Evolutionary conservation across 2,329 filamentous ascomycete genomes (phyloP).

Genomic region (Pleoardoris graminearum): DNA sequence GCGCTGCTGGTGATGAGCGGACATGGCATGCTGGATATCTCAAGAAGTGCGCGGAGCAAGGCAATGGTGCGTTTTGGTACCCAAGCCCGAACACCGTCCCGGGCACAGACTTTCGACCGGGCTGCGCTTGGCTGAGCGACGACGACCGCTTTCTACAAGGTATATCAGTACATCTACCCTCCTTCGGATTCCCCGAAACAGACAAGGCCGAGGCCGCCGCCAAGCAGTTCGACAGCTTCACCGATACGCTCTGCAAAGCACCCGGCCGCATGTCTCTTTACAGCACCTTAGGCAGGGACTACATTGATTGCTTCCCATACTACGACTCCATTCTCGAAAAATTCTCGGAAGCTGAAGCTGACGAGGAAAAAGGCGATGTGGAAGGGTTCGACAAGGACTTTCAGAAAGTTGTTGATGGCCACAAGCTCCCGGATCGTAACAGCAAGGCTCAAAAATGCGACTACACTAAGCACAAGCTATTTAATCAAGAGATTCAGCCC

Average conservation of each 20-base stretch:
- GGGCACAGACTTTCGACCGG: no score
- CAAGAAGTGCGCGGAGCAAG: no score
- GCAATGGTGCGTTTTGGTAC: no score
- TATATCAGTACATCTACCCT: not conserved
- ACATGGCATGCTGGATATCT: no score
- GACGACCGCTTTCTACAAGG: conserved; percentile 2
- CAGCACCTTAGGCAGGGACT: not conserved
- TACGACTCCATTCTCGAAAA: not conserved
- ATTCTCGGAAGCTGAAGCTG: not conserved
- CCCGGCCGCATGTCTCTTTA: conserved; percentile 3
- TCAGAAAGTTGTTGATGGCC: not conserved
- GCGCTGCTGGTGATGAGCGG: no score
- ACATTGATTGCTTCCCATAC: not conserved
- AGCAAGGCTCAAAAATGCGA: not conserved
- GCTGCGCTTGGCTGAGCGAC: not conserved
- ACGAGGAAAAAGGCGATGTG: not conserved
- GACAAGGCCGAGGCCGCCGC: not conserved
- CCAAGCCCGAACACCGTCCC: no score
- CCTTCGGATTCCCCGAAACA: not conserved
- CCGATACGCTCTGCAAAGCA: not conserved
- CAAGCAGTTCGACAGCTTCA: not conserved
- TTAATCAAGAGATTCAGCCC: not conserved
- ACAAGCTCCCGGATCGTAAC: not conserved
- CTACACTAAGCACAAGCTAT: not conserved
- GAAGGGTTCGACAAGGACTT: conserved; percentile 5